phyloP scores from a whole-genome alignment of 208 protist species.

The Acanthamoeba castellanii region DNA sequence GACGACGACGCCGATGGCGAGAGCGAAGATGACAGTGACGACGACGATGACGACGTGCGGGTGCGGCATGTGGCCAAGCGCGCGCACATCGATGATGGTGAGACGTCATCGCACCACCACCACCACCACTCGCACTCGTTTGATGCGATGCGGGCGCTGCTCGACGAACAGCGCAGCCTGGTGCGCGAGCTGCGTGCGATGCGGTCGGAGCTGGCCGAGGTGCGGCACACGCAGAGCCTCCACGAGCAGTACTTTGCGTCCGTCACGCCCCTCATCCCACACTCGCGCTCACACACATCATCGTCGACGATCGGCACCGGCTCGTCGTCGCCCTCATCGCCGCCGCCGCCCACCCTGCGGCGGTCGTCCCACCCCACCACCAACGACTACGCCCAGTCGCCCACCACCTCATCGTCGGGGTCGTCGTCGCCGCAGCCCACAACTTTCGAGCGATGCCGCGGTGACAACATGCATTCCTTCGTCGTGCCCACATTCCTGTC shows the following conservation, averaged over 20 bases:
- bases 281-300: background rate
- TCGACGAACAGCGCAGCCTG: background rate
- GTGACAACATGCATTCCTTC: background rate
- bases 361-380: background rate
- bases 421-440: no score
- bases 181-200: background rate
- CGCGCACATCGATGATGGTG: background rate
- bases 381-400: background rate
- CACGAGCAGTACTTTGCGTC: slow-evolving; percentile 21
- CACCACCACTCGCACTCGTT: background rate
- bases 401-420: background rate
- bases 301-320: background rate
- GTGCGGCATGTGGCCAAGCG: background rate
- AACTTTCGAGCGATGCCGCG: no score
- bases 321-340: background rate
- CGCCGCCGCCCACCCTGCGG: background rate
- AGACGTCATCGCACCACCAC: background rate
- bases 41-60: background rate
- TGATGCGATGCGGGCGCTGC: background rate
- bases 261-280: background rate
- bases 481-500: background rate
- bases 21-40: background rate
- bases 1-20: background rate
- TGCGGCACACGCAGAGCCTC: slow-evolving; percentile 17
- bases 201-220: background rate